Percentiles rank a stretch among this genome's conserved stretches.
phyloP scores from a whole-genome alignment of 2,329 filamentous ascomycete species.

The Colletotrichum acutatum region DNA sequence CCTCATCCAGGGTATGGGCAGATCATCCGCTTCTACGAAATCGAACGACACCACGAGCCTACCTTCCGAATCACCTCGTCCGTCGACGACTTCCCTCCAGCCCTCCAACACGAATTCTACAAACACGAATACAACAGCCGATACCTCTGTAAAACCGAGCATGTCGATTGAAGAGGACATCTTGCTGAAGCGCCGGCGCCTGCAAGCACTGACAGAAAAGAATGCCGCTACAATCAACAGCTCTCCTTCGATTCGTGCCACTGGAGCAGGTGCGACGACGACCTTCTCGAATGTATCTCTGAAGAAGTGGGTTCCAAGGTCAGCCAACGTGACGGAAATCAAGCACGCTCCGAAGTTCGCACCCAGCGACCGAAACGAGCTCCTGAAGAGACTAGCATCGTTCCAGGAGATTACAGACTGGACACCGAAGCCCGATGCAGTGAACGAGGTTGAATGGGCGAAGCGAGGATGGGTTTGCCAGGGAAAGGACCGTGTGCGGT shows the following conservation, averaged over 20 bases:
- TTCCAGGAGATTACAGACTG: slow-evolving; percentile 93
- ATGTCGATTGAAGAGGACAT: slow-evolving; percentile 51
- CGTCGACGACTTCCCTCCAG: slow-evolving; percentile 34
- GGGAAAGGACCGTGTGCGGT: slow-evolving; percentile 84
- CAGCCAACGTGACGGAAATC: slow-evolving; percentile 39
- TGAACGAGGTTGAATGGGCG: slow-evolving; percentile 94
- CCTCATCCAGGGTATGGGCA: slow-evolving; percentile 73
- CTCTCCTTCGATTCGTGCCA: slow-evolving; percentile 14
- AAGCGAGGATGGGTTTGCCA: slow-evolving; percentile 92
- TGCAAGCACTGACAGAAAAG: slow-evolving; percentile 42
- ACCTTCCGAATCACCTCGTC: slow-evolving; percentile 34
- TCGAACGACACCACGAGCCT: slow-evolving; percentile 26
- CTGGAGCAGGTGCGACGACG: slow-evolving; percentile 35
- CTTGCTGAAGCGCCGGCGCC: slow-evolving; percentile 64
- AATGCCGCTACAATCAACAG: slow-evolving; percentile 29
- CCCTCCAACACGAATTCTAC: slow-evolving; percentile 16
- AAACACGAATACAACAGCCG: slow-evolving; percentile 12
- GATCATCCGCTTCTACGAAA: slow-evolving; percentile 37
- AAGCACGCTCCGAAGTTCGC: slow-evolving; percentile 71
- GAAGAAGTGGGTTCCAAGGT: slow-evolving; percentile 51
- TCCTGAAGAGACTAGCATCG: slow-evolving; percentile 83
- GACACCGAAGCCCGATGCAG: slow-evolving; percentile 88
- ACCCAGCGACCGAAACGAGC: slow-evolving; percentile 85
- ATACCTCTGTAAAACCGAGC: slow-evolving; percentile 10
- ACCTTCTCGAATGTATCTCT: slow-evolving; percentile 54